Conservation (phyloP, 768 basidiomycete species). For the Boletus vermiculosoides region DNA sequence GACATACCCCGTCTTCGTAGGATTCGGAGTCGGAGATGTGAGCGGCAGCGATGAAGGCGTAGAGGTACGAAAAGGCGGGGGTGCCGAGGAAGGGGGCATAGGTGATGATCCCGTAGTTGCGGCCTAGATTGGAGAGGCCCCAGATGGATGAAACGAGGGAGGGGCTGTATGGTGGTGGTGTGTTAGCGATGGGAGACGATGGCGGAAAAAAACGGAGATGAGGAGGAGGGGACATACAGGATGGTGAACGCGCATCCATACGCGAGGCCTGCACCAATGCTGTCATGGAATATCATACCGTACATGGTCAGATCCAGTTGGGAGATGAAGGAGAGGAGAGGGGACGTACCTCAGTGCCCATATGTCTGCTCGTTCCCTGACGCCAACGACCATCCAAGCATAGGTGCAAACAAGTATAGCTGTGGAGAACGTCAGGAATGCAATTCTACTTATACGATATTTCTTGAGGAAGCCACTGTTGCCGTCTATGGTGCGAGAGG, state of each 20-base stretch:
- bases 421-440: constrained; percentile 54
- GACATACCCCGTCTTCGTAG: constrained; percentile 39
- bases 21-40: constrained; percentile 37
- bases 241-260: constrained; percentile 74
- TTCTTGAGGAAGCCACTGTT: constrained; percentile 39
- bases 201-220: not conserved
- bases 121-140: constrained; percentile 66
- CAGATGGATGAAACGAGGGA: constrained; percentile 70
- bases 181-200: not conserved
- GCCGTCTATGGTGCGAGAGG: constrained; percentile 36
- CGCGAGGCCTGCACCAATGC: constrained; percentile 62
- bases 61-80: constrained; percentile 74
- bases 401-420: constrained; percentile 51
- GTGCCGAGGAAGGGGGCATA: constrained; percentile 78
- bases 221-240: constrained; percentile 48
- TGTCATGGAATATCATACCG: constrained; percentile 22
- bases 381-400: constrained; percentile 51
- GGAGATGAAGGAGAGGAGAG: not conserved
- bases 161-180: constrained; percentile 37
- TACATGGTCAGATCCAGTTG: not conserved
- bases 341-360: constrained; percentile 66
- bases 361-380: constrained; percentile 49
- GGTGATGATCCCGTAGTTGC: constrained; percentile 74
- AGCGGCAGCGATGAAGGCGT: constrained; percentile 62
- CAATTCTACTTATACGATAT: constrained; percentile 58